These are phyloP conservation scores for Guadua angustifolia DNA, from an alignment of 176 grass and related monocot species.

Conservation along the genomic window DNA sequence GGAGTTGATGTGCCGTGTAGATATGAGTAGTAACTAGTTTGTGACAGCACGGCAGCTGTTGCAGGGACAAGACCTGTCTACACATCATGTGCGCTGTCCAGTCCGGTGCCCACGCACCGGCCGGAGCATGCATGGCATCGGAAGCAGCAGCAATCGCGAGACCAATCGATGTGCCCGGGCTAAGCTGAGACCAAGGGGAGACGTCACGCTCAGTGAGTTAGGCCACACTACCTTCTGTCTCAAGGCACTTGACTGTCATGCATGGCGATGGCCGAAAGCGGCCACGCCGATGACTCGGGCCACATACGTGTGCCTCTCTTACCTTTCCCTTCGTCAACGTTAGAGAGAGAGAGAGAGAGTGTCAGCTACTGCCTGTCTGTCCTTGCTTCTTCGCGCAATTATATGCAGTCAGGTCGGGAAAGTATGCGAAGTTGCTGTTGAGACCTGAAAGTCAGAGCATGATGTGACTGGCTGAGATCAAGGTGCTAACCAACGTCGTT, in stretches of 20 bases:
- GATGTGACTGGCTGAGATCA: constrained; percentile 20
- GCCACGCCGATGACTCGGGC: constrained; percentile 33
- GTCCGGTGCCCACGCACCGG: neutral
- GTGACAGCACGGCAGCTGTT: neutral
- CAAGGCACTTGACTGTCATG: constrained; percentile 5
- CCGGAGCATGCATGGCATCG: neutral
- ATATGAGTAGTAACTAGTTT: neutral
- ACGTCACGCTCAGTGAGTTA: constrained; percentile 32
- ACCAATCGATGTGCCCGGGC: neutral
- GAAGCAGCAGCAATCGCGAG: neutral
- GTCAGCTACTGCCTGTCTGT: neutral
- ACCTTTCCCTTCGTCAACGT: constrained; percentile 42
- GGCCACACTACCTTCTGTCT: constrained; percentile 46
- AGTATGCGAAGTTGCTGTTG: neutral
- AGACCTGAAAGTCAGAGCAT: constrained; percentile 9
- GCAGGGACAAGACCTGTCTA: neutral
- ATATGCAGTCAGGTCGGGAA: neutral
- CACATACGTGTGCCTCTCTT: constrained; percentile 7
- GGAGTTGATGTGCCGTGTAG: neutral
- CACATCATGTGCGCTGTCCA: neutral
- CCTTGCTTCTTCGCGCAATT: neutral
- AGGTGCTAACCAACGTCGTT: neutral
- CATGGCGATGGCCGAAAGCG: constrained; percentile 31
- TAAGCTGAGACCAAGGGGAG: neutral
- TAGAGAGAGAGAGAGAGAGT: neutral